Conservation (phyloP, 2,329 filamentous ascomycete species). For the Macrophomina phaseolina region DNA sequence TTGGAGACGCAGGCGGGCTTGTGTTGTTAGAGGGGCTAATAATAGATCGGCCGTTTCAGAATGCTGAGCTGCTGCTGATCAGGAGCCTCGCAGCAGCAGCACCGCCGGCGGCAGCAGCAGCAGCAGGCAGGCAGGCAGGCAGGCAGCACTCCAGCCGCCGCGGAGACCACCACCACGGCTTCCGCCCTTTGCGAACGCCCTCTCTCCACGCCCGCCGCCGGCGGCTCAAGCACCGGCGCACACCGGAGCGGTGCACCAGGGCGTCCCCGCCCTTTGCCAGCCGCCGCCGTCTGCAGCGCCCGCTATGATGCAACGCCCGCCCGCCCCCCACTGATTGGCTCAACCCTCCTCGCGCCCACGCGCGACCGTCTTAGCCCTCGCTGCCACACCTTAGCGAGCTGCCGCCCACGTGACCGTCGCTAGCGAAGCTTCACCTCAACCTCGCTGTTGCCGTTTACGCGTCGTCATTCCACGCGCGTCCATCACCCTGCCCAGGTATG, state of each 20-base stretch:
- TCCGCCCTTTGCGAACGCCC: background rate
- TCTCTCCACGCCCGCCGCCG: background rate
- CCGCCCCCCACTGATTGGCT: background rate
- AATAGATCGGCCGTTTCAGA: constrained; percentile 25
- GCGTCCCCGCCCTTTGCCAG: constrained; percentile 1
- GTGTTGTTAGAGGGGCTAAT: constrained; percentile 21
- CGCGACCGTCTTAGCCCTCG: background rate
- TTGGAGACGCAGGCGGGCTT: constrained; percentile 23
- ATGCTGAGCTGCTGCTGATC: constrained; percentile 21
- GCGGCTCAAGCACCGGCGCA: background rate
- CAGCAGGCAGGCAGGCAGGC: background rate
- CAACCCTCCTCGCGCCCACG: background rate
- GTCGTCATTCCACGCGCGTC: constrained; percentile 1
- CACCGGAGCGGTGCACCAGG: background rate
- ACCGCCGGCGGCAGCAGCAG: background rate
- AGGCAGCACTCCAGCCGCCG: too few species aligned
- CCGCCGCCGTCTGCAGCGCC: constrained; percentile 12
- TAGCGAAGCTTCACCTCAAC: background rate
- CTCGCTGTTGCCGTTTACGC: constrained; percentile 2
- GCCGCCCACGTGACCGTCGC: constrained; percentile 19
- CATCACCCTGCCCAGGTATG: constrained; percentile 12
- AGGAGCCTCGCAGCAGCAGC: constrained; percentile 17
- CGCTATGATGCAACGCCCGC: constrained; percentile 6
- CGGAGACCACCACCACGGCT: background rate
- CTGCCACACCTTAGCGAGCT: background rate